Conservation (phyloP, 768 basidiomycete genomes). For the Termitomyces sp. region DNA sequence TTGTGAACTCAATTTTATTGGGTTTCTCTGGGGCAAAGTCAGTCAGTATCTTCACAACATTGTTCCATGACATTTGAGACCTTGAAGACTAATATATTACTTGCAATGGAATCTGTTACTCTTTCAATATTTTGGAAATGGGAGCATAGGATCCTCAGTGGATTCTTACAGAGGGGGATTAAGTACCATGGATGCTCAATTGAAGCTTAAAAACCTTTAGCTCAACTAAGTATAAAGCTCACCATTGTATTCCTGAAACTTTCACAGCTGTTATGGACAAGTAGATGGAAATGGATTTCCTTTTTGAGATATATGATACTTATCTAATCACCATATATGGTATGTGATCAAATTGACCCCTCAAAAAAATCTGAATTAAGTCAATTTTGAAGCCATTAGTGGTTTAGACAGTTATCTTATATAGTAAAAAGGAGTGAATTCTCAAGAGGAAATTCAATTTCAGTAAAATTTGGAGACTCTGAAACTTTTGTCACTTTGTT, state of each 20-base stretch:
- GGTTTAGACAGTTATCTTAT: too few species aligned
- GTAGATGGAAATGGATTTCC: background rate
- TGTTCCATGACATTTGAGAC: background rate
- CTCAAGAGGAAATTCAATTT: too few species aligned
- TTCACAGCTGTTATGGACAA: background rate
- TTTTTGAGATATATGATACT: background rate
- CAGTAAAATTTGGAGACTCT: too few species aligned
- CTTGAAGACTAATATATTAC: background rate
- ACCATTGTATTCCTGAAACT: constrained; percentile 18
- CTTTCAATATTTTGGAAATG: background rate
- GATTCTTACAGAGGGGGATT: constrained; percentile 27
- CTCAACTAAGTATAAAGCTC: constrained; percentile 23
- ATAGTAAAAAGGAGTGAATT: too few species aligned
- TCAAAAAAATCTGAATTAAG: background rate
- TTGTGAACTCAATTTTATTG: background rate
- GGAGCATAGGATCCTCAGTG: constrained; percentile 19
- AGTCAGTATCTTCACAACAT: background rate
- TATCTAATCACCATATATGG: background rate
- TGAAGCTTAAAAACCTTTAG: constrained; percentile 25
- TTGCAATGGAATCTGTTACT: background rate
- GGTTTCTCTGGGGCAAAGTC: background rate
- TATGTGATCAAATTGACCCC: background rate
- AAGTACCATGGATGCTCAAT: constrained; percentile 22
- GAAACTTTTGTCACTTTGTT: too few species aligned
- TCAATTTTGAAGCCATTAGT: too few species aligned